Evolutionary conservation across 2,329 filamentous ascomycete genomes (phyloP).

Genomic region (Macrophomina pseudophaseolina): DNA sequence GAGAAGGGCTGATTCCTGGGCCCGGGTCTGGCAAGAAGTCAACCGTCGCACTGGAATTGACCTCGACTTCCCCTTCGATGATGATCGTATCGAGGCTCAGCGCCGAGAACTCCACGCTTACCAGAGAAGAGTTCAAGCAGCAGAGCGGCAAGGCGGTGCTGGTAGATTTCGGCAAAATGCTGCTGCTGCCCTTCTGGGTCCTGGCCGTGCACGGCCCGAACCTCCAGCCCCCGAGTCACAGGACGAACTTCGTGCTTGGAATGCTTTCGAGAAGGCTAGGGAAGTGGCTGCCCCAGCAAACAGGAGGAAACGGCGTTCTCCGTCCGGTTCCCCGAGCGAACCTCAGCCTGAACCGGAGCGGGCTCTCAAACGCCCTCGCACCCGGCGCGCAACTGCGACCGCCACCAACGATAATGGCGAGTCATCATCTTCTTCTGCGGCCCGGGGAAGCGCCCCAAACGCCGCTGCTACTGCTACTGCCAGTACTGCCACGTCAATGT

Average conservation of each 20-base stretch:
- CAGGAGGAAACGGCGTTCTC: slow-evolving; percentile 78
- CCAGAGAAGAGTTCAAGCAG: slow-evolving; percentile 83
- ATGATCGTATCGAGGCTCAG: slow-evolving; percentile 59
- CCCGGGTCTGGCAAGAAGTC: slow-evolving; percentile 86
- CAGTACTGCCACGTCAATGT: slow-evolving; percentile 39
- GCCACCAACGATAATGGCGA: slow-evolving; percentile 33
- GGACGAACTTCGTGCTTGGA: slow-evolving; percentile 87
- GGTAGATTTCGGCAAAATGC: slow-evolving; percentile 74
- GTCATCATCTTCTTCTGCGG: slow-evolving; percentile 21
- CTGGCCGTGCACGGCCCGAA: slow-evolving; percentile 37
- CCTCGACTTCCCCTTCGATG: slow-evolving; percentile 83
- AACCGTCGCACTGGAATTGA: slow-evolving; percentile 80
- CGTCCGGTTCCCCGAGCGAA: slow-evolving; percentile 73
- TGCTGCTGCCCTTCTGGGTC: slow-evolving; percentile 64
- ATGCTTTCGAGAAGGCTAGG: slow-evolving; percentile 83
- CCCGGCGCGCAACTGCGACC: slow-evolving; percentile 66
- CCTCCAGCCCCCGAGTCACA: slow-evolving; percentile 70
- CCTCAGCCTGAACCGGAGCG: slow-evolving; percentile 72
- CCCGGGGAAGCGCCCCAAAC: not conserved
- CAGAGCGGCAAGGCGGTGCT: slow-evolving; percentile 75
- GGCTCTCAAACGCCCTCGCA: slow-evolving; percentile 85
- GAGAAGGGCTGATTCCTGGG: slow-evolving; percentile 56
- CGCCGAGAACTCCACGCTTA: slow-evolving; percentile 70
- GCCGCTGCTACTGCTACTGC: slow-evolving; percentile 46
- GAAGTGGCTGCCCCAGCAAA: slow-evolving; percentile 58